These are phyloP conservation scores for Leccinum ochraceum DNA, from an alignment of 768 basidiomycete species.

Conservation along the genomic window DNA sequence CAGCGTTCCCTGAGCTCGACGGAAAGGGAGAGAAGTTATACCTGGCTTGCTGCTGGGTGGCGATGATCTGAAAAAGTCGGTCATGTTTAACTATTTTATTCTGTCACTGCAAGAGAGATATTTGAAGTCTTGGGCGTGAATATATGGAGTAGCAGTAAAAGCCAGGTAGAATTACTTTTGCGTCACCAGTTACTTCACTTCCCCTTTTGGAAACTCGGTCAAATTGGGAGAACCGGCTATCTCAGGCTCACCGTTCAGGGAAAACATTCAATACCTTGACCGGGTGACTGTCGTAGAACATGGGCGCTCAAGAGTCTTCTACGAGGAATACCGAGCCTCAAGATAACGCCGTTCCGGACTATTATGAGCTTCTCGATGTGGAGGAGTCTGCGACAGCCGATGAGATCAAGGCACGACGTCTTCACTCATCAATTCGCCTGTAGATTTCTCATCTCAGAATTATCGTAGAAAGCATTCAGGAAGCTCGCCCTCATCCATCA, in stretches of 20 bases:
- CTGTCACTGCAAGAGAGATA: background rate
- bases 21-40: background rate
- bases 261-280: background rate
- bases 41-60: slow-evolving; percentile 30
- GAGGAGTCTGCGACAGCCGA: slow-evolving; percentile 81
- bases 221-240: background rate
- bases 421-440: background rate
- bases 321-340: slow-evolving; percentile 33
- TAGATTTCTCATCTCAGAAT: slow-evolving; percentile 5
- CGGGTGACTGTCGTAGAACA: slow-evolving; percentile 25
- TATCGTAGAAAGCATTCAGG: slow-evolving; percentile 72
- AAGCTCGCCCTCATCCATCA: slow-evolving; percentile 83
- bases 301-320: slow-evolving; percentile 74
- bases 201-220: slow-evolving; percentile 18
- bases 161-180: background rate
- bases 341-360: slow-evolving; percentile 50
- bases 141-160: background rate
- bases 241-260: no score
- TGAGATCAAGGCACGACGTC: slow-evolving; percentile 75
- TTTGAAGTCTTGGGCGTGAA: background rate
- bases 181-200: background rate
- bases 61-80: slow-evolving; percentile 53
- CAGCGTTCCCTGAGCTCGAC: background rate
- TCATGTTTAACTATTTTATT: slow-evolving; percentile 35
- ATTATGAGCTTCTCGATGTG: slow-evolving; percentile 81